phyloP scores from a whole-genome alignment of 345 rosid genomes.

The Arabis hirsuta region DNA sequence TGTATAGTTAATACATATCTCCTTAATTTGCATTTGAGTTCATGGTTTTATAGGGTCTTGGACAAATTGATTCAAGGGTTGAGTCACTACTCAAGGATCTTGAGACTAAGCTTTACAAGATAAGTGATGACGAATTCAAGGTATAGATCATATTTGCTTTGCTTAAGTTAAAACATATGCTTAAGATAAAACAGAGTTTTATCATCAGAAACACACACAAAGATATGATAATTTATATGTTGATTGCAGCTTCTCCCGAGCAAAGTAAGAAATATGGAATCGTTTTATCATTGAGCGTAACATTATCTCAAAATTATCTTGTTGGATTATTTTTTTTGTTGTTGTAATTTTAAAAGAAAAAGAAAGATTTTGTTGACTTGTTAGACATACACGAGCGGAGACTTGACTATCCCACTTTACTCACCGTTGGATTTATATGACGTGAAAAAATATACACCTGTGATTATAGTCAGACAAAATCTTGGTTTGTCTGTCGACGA shows the following conservation, averaged over 20 bases:
- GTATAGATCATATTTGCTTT: slow-evolving; percentile 34
- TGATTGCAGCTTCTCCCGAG: slow-evolving; percentile 6
- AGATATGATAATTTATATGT: neutral
- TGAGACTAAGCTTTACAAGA: slow-evolving; percentile 65
- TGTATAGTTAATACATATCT: neutral
- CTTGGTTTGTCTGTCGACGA: no score
- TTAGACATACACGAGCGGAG: no score
- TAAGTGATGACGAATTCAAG: slow-evolving; percentile 78
- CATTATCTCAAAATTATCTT: no score
- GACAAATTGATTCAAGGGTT: slow-evolving; percentile 73
- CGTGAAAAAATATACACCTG: no score
- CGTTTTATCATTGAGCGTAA: no score
- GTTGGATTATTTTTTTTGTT: no score
- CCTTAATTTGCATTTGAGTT: neutral
- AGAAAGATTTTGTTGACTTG: no score
- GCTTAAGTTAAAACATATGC: neutral
- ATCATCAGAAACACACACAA: no score
- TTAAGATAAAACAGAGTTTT: slow-evolving; percentile 2
- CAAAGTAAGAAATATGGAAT: neutral
- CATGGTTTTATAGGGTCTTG: slow-evolving; percentile 58
- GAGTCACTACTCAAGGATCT: slow-evolving; percentile 70
- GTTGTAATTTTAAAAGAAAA: no score
- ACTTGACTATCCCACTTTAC: no score
- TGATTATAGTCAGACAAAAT: no score
- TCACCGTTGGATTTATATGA: no score